phyloP scores from a whole-genome alignment of 306 rosid species.

The Myrica gale region DNA sequence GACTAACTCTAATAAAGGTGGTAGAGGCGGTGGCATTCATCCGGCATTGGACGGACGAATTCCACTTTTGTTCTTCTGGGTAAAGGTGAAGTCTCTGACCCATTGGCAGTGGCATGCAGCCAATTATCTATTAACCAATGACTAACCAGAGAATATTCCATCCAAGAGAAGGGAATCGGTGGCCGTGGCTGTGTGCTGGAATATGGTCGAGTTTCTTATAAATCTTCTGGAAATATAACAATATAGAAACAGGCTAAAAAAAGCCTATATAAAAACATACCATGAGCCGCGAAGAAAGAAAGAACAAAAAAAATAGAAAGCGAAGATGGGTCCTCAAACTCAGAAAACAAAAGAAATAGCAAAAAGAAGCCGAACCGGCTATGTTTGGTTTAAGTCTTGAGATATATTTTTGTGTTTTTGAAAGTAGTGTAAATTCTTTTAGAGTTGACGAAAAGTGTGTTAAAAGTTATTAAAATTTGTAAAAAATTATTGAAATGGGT shows the following conservation, averaged over 20 bases:
- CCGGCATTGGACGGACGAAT: no score
- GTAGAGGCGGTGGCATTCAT: no score
- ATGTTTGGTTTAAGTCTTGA: no score
- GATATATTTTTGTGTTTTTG: no score
- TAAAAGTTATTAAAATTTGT: no score
- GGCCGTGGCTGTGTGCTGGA: background rate
- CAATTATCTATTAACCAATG: background rate
- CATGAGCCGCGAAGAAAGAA: background rate
- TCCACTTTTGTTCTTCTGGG: no score
- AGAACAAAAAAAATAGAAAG: background rate
- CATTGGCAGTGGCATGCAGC: no score
- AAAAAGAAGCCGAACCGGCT: conserved; percentile 44
- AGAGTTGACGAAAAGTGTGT: no score
- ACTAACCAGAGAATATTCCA: background rate
- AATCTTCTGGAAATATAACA: background rate
- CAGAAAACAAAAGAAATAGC: conserved; percentile 8
- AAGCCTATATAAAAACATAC: background rate
- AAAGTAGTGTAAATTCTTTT: no score
- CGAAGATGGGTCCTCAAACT: conserved; percentile 1
- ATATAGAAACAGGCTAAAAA: background rate
- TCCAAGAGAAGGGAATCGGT: background rate
- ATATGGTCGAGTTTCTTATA: background rate
- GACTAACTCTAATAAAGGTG: no score
- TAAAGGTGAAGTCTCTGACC: no score
- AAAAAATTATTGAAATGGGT: no score